These are phyloP conservation scores for Bothriochloa decipiens DNA, from an alignment of 176 grass and related monocot genomes.

Conservation along the genomic window DNA sequence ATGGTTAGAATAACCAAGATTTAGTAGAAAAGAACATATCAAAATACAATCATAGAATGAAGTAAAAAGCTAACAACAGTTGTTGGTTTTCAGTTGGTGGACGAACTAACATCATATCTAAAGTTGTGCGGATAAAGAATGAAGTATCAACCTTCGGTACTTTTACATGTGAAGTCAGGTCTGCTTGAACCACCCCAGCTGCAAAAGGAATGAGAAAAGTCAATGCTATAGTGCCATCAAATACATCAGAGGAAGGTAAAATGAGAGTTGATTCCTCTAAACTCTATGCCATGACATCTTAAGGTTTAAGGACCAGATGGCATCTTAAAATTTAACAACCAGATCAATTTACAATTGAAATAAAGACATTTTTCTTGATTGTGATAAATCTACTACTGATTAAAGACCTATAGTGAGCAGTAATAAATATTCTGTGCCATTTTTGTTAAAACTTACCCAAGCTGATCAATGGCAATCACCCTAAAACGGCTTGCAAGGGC, in stretches of 20 bases:
- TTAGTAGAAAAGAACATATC: not conserved
- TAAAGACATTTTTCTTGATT: not conserved
- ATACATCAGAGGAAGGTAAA: not conserved
- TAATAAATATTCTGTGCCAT: not conserved
- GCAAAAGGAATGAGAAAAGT: constrained; percentile 33
- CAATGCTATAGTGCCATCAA: not conserved
- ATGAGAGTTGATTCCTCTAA: not conserved
- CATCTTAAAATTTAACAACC: not conserved
- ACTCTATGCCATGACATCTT: not conserved
- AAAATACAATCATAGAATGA: not conserved
- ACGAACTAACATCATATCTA: not conserved
- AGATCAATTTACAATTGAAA: not conserved
- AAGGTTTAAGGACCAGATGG: not conserved
- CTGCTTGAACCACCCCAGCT: constrained; percentile 99
- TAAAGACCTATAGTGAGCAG: not conserved
- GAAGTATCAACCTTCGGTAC: constrained; percentile 75
- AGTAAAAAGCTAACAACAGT: not conserved
- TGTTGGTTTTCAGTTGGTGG: not conserved
- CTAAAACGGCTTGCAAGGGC: constrained; percentile 81
- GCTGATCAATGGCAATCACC: constrained; percentile 92
- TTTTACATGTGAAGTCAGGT: constrained; percentile 98
- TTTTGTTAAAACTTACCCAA: constrained; percentile 68
- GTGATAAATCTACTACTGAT: not conserved
- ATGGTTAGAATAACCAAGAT: not conserved
- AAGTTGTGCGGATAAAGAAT: not conserved